These are phyloP conservation scores for Xylaria sp. DNA, from an alignment of 2,329 filamentous ascomycete species.

Conservation along the genomic window DNA sequence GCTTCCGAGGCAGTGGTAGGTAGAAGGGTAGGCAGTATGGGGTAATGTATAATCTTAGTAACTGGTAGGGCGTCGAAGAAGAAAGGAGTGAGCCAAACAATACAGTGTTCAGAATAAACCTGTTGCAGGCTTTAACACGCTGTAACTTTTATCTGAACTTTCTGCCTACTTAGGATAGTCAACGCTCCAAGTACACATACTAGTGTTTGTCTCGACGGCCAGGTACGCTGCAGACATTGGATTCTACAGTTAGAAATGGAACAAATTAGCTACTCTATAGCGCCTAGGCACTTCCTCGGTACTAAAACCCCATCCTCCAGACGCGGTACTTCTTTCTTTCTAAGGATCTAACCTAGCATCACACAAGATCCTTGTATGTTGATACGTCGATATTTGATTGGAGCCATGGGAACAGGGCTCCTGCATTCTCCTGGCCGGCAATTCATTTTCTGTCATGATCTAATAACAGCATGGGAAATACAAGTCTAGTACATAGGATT, in stretches of 20 bases:
- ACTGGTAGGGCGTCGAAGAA: constrained; percentile 37
- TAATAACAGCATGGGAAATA: constrained; percentile 27
- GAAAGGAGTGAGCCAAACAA: constrained; percentile 34
- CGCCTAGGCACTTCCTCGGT: constrained; percentile 37
- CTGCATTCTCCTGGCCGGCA: constrained; percentile 34
- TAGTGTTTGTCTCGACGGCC: not conserved
- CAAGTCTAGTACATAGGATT: constrained; percentile 33
- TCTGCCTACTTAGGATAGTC: constrained; percentile 43
- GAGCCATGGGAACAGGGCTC: constrained; percentile 24
- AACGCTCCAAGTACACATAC: constrained; percentile 31
- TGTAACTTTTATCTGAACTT: constrained; percentile 21
- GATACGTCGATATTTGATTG: constrained; percentile 28
- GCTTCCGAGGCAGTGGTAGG: constrained; percentile 23
- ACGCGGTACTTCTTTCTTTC: constrained; percentile 34
- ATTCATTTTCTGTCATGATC: constrained; percentile 28
- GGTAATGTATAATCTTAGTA: constrained; percentile 21
- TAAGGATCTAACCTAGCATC: constrained; percentile 40
- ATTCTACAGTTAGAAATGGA: constrained; percentile 31
- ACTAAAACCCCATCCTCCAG: constrained; percentile 40
- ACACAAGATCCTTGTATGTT: constrained; percentile 38
- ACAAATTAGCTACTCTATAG: constrained; percentile 19
- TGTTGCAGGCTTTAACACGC: constrained; percentile 1
- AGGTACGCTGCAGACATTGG: not conserved
- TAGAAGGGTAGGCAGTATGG: constrained; percentile 23
- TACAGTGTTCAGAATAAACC: constrained; percentile 16